Evolutionary conservation across 768 basidiomycete species (phyloP).

Genomic region (Pleurotus cornucopiae): DNA sequence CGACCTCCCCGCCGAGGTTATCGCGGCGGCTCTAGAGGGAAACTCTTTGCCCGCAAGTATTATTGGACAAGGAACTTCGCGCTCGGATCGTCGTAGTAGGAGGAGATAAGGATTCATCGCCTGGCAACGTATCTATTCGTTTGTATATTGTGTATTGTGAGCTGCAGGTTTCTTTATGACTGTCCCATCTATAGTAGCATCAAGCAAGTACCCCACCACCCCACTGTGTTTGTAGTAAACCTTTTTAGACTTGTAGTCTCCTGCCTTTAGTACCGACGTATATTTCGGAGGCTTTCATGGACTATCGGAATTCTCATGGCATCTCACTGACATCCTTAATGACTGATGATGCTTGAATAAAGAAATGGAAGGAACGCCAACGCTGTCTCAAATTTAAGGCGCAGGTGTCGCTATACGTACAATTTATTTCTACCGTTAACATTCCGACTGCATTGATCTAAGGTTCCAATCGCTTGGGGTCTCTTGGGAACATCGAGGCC

Average conservation of each 20-base stretch:
- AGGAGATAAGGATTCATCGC: slow-evolving; percentile 35
- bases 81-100: slow-evolving; percentile 55
- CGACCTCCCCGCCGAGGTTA: slow-evolving; percentile 89
- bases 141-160: slow-evolving; percentile 22
- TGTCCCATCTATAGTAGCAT: slow-evolving; percentile 5
- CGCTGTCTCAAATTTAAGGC: no score
- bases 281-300: no score
- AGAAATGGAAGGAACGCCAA: no score
- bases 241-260: not conserved
- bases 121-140: slow-evolving; percentile 14
- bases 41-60: slow-evolving; percentile 55
- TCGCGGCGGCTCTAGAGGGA: slow-evolving; percentile 84
- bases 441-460: slow-evolving; percentile 26
- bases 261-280: no score
- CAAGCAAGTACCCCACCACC: not conserved
- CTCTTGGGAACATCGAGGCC: slow-evolving; percentile 92
- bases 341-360: no score
- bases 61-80: slow-evolving; percentile 47
- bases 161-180: not conserved
- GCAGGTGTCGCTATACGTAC: not conserved
- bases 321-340: not conserved
- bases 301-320: not conserved
- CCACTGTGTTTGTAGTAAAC: slow-evolving; percentile 10
- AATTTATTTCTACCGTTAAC: not conserved
- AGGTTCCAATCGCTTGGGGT: slow-evolving; percentile 92